Percentiles rank a stretch among this genome's conserved stretches.
phyloP scores from a whole-genome alignment of 2,329 filamentous ascomycete genomes.

The Diaporthe sp. region DNA sequence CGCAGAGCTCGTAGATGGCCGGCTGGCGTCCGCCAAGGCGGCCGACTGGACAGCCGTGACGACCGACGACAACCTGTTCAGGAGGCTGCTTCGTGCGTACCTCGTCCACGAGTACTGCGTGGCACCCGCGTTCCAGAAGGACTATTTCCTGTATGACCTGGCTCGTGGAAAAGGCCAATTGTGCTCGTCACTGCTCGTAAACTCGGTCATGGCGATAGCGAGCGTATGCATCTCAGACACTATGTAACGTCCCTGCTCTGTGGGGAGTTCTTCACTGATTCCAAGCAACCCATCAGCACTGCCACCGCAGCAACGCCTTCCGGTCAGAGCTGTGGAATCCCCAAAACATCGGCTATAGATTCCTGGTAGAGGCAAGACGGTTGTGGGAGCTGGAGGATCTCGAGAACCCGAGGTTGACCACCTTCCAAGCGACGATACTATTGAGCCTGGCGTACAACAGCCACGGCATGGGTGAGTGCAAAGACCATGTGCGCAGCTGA shows the following conservation, averaged over 20 bases:
- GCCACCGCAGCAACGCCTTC: not conserved
- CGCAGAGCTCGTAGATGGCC: constrained; percentile 1
- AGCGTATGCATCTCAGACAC: not conserved
- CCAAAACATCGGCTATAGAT: constrained; percentile 3
- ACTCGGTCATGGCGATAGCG: constrained; percentile 12
- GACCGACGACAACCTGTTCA: not conserved
- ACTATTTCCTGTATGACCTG: constrained; percentile 12
- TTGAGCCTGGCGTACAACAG: constrained; percentile 16
- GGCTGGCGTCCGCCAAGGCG: not conserved
- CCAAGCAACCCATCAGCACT: not conserved
- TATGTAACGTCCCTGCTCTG: not conserved
- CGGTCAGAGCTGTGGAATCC: constrained; percentile 19
- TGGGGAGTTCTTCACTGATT: not conserved
- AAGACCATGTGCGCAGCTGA: not conserved
- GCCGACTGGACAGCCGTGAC: not conserved
- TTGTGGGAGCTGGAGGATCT: constrained; percentile 12
- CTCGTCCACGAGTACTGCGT: constrained; percentile 5
- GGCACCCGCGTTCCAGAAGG: constrained; percentile 4
- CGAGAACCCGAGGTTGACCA: not conserved
- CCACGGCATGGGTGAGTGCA: constrained; percentile 11
- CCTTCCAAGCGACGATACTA: not conserved
- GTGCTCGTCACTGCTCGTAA: constrained; percentile 12
- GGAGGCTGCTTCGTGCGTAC: not conserved
- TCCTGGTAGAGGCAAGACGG: constrained; percentile 1
- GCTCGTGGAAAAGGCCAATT: not conserved